Evolutionary conservation across 2,329 filamentous ascomycete species (phyloP).

Genomic region (Pseudopyricularia javanii): DNA sequence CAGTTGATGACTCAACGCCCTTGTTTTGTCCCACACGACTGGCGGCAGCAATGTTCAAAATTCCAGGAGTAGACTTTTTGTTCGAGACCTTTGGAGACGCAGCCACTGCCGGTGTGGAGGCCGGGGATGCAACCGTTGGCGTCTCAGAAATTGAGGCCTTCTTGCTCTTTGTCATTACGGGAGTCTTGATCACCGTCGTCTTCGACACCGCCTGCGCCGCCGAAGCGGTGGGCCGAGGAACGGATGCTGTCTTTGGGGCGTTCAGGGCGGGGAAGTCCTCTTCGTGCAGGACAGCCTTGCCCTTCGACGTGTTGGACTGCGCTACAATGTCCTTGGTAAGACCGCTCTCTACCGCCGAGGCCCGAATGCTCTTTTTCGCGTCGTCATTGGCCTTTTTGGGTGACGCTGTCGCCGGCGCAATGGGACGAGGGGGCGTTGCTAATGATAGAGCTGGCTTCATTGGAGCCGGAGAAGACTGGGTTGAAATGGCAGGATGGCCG

Average conservation of each 20-base stretch:
- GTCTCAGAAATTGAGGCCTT: constrained; percentile 8
- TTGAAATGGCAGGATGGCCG: constrained; percentile 8
- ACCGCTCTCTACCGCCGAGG: constrained; percentile 30
- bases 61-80: constrained; percentile 26
- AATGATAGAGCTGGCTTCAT: neutral
- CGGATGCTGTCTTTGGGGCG: constrained; percentile 25
- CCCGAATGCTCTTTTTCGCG: constrained; percentile 31
- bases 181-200: constrained; percentile 7
- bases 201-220: constrained; percentile 20
- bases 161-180: constrained; percentile 11
- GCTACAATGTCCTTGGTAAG: constrained; percentile 32
- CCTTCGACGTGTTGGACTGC: constrained; percentile 19
- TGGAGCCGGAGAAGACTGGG: neutral
- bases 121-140: neutral
- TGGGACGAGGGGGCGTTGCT: constrained; percentile 1
- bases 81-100: constrained; percentile 8
- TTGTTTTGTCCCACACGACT: constrained; percentile 22
- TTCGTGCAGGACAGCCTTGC: constrained; percentile 33
- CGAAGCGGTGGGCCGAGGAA: constrained; percentile 16
- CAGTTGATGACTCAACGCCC: constrained; percentile 15
- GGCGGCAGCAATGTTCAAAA: constrained; percentile 37
- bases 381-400: constrained; percentile 15
- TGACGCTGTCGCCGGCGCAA: neutral
- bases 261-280: constrained; percentile 52
- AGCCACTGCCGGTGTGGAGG: neutral